Base-by-base conservation (phyloP, 805 yeast genomes). In the Sugiyamaella qingdaonensis region DNA sequence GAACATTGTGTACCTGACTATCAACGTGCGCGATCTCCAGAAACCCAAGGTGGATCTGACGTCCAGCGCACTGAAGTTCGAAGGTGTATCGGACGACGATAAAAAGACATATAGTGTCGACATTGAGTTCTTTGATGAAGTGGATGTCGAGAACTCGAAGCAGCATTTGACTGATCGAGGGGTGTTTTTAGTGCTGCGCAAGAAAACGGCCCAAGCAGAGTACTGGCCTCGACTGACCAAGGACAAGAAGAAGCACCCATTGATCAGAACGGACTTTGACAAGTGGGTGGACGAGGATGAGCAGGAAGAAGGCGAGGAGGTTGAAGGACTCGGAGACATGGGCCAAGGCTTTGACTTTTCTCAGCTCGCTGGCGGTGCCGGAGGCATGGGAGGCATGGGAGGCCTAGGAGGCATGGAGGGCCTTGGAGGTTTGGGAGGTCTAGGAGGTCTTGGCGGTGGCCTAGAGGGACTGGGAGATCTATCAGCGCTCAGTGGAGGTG, bases 221-320 rank as follows among this genome's bases (percentile, higher is more conserved):
- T 92, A 72, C 77, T 92, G 99, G 99, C 98, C 99, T 62, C 82
- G 98, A 67, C 78, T 92, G 68, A 86, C 91, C 53, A 91, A 90
- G 73, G 91, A 86, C 64, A 88, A 90, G 75, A 77, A 79, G 65
- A 89, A 84, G 68, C 80, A 78, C 57, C 88, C 84, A 59, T 88
- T 80, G 71, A 80, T 92, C 68, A 87, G 88, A 76, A 92, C 99
- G 11, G 98, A 92, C 67, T 92, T 92, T 67, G 96, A 91, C 74
- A 88, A 85, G 71, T 92, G 99, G 99, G 96, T 88, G 39, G 99
- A 92, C 67, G 98, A 92, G 75, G 99, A 92, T 67, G 99, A 92
- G 73, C 99, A 92, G 73, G 90, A 88, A 39, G 91, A 83, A 54
- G 75, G 70, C 49, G 78, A 72, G 21, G 80, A 70, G 3, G 60